phyloP scores from a whole-genome alignment of 2,329 filamentous ascomycete species.

The Fusarium globosum region DNA sequence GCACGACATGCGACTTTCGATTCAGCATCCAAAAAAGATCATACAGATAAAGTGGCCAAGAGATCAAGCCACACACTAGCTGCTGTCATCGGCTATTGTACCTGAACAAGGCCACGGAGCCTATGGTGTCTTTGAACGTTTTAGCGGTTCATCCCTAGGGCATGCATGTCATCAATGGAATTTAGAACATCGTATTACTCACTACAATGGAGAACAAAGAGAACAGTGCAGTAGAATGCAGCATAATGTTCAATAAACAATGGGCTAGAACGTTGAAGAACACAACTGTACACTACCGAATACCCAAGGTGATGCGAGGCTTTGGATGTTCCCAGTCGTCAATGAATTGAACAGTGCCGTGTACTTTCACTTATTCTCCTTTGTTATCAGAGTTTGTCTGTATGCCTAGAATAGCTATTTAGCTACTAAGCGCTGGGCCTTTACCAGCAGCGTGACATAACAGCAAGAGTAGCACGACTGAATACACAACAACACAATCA shows the following conservation, averaged over 20 bases:
- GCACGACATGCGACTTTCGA: background rate
- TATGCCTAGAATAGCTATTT: background rate
- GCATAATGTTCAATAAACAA: background rate
- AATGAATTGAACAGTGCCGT: background rate
- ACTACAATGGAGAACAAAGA: background rate
- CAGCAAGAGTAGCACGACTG: background rate
- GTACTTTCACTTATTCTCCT: background rate
- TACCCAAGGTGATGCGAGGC: background rate
- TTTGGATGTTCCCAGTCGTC: background rate
- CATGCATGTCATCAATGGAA: background rate
- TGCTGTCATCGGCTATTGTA: background rate
- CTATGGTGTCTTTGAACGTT: background rate
- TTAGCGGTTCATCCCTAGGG: background rate
- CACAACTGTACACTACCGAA: background rate
- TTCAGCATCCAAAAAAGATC: conserved; percentile 3
- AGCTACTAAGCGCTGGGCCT: background rate
- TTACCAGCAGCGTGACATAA: background rate
- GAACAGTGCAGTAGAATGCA: background rate
- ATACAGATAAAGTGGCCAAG: background rate
- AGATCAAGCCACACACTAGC: background rate
- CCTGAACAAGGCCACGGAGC: background rate
- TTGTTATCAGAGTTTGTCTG: background rate
- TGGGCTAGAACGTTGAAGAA: background rate
- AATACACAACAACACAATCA: background rate
- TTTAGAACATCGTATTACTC: background rate